Percentiles rank a stretch among this genome's conserved stretches.
Conservation (phyloP, 2,329 filamentous ascomycete species). For the Stemphylium beticola region DNA sequence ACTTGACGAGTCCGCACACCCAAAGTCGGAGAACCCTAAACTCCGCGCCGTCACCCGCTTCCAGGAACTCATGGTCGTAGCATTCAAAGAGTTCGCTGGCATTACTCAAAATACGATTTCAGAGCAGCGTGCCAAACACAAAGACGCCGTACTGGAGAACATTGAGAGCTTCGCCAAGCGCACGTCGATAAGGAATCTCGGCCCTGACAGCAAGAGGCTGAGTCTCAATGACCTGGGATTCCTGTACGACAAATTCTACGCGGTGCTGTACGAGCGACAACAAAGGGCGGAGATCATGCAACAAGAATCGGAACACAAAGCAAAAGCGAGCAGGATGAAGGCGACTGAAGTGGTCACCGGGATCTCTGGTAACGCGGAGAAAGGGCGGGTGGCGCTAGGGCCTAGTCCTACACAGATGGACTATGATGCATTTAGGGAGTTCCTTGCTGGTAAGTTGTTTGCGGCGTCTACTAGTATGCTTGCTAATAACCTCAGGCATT, state of each 20-base stretch:
- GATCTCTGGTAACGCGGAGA: conserved; percentile 66
- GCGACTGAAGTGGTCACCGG: conserved; percentile 58
- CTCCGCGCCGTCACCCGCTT: conserved; percentile 92
- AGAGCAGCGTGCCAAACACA: conserved; percentile 88
- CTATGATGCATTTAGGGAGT: conserved; percentile 94
- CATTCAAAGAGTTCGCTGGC: conserved; percentile 95
- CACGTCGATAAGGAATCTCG: conserved; percentile 93
- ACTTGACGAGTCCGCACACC: conserved; percentile 93
- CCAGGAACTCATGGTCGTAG: conserved; percentile 98
- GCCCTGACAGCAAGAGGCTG: conserved; percentile 91
- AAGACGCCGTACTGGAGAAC: conserved; percentile 89
- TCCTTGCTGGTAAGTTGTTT: conserved; percentile 68
- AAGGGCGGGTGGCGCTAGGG: conserved; percentile 85
- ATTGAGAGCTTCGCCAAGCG: conserved; percentile 98
- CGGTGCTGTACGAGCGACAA: conserved; percentile 87
- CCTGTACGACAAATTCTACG: conserved; percentile 94
- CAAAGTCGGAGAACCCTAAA: conserved; percentile 93
- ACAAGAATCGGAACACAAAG: conserved; percentile 68
- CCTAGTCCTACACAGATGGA: conserved; percentile 94
- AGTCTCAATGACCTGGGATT: conserved; percentile 84
- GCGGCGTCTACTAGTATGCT: not conserved
- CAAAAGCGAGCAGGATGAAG: conserved; percentile 66
- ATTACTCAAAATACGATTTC: conserved; percentile 94
- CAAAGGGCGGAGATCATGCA: conserved; percentile 79
- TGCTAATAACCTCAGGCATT: conserved; percentile 61